phyloP scores from a whole-genome alignment of 768 basidiomycete genomes.

The Lenzites betulinus region DNA sequence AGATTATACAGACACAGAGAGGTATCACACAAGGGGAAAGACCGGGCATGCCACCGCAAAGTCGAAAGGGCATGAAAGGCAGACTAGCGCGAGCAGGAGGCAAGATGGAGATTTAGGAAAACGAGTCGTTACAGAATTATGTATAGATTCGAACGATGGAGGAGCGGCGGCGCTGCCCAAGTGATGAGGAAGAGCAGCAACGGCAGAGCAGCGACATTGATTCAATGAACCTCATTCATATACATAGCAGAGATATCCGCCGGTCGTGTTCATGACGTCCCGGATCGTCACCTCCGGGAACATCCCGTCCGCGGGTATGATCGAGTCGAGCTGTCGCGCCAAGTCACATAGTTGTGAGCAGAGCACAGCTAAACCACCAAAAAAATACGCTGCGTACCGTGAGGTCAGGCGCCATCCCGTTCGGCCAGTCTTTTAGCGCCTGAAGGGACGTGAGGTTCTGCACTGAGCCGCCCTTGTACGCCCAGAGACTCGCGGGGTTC shows the following conservation, averaged over 20 bases:
- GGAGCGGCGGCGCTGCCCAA: no score
- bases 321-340: slow-evolving; percentile 27
- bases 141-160: no score
- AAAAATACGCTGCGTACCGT: slow-evolving; percentile 10
- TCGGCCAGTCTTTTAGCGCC: slow-evolving; percentile 29
- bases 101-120: no score
- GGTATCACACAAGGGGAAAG: no score
- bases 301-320: slow-evolving; percentile 33
- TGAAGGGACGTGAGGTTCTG: slow-evolving; percentile 27
- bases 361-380: background rate
- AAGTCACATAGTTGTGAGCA: background rate
- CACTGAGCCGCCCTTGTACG: slow-evolving; percentile 36
- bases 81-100: no score
- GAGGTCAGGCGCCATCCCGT: slow-evolving; percentile 30
- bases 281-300: slow-evolving; percentile 27
- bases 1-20: no score
- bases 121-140: no score
- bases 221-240: slow-evolving; percentile 40
- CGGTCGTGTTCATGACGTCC: slow-evolving; percentile 35
- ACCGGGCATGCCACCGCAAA: no score
- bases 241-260: slow-evolving; percentile 38
- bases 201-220: no score
- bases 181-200: no score
- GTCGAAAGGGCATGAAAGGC: no score
- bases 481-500: slow-evolving; percentile 26